Evolutionary conservation across 345 rosid genomes (phyloP).

Genomic region (Gossypium turneri): DNA sequence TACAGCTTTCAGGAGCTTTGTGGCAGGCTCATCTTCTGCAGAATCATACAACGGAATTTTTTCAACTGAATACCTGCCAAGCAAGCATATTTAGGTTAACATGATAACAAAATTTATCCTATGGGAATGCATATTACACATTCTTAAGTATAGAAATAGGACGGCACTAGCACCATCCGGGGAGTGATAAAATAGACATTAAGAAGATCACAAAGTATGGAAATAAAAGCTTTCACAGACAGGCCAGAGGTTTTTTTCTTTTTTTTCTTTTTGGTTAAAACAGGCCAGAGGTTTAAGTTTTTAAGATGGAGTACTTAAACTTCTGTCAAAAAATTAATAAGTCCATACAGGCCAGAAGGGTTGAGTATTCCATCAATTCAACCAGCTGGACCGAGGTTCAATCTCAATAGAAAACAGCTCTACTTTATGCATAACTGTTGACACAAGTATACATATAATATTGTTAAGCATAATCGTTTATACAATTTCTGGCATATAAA

Average conservation of each 20-base stretch:
- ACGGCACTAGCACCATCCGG: background rate
- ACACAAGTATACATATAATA: background rate
- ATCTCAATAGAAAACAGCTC: background rate
- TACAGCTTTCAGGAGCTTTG: constrained; percentile 44
- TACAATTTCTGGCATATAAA: background rate
- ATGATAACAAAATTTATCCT: constrained; percentile 3
- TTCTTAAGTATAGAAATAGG: background rate
- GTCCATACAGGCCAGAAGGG: background rate
- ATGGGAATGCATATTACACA: background rate
- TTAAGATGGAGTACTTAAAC: background rate
- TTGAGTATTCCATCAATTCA: background rate
- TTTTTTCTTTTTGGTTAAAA: background rate
- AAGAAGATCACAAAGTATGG: background rate
- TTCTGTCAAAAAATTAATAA: constrained; percentile 1
- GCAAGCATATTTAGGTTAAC: constrained; percentile 9
- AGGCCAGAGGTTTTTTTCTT: no score
- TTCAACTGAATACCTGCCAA: constrained; percentile 80
- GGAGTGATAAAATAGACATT: background rate
- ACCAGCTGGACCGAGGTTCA: background rate
- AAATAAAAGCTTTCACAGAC: no score
- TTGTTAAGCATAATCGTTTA: background rate
- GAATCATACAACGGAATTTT: constrained; percentile 90
- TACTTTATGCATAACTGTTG: background rate
- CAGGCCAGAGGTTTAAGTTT: background rate
- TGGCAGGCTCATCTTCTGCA: constrained; percentile 83